These are phyloP conservation scores for Botrytis squamosa DNA, from an alignment of 2,329 filamentous ascomycete species.

Conservation along the genomic window DNA sequence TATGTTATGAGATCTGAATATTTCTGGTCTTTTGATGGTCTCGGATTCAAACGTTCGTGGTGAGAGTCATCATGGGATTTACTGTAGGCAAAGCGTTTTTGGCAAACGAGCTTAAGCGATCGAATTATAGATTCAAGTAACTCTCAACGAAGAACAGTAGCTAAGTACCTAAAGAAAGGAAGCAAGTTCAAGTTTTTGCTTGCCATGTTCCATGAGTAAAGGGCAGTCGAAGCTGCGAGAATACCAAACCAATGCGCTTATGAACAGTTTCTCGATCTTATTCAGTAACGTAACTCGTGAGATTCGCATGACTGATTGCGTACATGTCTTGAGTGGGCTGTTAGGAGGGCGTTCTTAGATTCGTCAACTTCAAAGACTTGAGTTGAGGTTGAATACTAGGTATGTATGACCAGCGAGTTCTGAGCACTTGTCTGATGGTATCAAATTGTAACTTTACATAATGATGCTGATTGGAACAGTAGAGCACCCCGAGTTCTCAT, in stretches of 20 bases:
- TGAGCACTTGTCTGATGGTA: background rate
- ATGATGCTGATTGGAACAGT: too few relatives aligned
- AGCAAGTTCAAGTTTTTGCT: background rate
- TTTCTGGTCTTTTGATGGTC: background rate
- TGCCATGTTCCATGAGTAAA: too few relatives aligned
- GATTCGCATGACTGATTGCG: background rate
- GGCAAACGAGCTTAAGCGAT: background rate
- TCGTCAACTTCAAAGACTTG: background rate
- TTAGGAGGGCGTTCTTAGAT: too few relatives aligned
- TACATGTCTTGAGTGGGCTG: background rate
- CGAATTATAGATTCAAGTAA: background rate
- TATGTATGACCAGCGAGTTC: background rate
- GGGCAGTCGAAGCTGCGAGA: background rate
- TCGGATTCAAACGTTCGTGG: background rate
- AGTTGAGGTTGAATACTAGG: background rate
- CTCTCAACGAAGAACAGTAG: too few relatives aligned
- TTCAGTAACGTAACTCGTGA: background rate
- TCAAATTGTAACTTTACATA: background rate
- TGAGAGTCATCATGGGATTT: background rate
- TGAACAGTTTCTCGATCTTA: background rate
- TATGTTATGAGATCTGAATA: background rate
- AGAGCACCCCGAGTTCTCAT: too few relatives aligned
- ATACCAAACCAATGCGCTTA: background rate
- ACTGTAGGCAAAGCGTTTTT: background rate
- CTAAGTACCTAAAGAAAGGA: background rate